Percentiles rank a stretch among this genome's conserved stretches.
Conservation (phyloP, 1,284 basidiomycete species). For the Ceratobasidium theobromae region DNA sequence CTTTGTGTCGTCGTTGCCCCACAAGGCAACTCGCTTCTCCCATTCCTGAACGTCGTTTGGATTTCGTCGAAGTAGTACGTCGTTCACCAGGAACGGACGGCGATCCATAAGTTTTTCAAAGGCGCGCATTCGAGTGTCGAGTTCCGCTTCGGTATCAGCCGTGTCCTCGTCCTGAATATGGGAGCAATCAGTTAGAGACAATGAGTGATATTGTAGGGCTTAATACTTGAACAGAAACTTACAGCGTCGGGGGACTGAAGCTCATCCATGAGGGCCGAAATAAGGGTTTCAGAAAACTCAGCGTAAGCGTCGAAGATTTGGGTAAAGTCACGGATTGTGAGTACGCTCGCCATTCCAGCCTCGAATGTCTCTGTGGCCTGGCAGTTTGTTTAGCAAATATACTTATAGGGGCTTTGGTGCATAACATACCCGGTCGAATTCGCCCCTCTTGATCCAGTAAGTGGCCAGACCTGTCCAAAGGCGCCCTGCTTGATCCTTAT, state of each 20-base stretch:
- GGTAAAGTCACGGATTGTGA: constrained; percentile 96
- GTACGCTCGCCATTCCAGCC: constrained; percentile 75
- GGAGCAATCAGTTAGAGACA: constrained; percentile 32
- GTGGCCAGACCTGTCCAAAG: constrained; percentile 97
- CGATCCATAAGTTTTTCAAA: constrained; percentile 96
- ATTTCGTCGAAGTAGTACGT: constrained; percentile 91
- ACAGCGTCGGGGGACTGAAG: constrained; percentile 62
- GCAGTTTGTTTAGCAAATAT: not conserved
- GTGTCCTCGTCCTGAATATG: constrained; percentile 68
- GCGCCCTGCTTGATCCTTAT: constrained; percentile 95
- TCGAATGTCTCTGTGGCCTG: constrained; percentile 86
- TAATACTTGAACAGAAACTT: not conserved
- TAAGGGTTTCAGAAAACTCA: constrained; percentile 90
- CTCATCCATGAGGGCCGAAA: constrained; percentile 89
- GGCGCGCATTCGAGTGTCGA: constrained; percentile 88
- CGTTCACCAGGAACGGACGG: constrained; percentile 94
- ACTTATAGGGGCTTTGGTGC: not conserved
- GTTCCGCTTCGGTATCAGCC: constrained; percentile 79
- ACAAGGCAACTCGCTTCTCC: constrained; percentile 96
- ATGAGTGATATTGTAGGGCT: not conserved
- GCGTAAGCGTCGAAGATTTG: constrained; percentile 98
- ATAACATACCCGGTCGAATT: constrained; percentile 70
- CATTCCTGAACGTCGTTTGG: constrained; percentile 99
- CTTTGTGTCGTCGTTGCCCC: constrained; percentile 91
- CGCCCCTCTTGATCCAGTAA: constrained; percentile 97